These are phyloP conservation scores for Calocybe gangraenosa DNA, from an alignment of 768 basidiomycete genomes.

Conservation along the genomic window DNA sequence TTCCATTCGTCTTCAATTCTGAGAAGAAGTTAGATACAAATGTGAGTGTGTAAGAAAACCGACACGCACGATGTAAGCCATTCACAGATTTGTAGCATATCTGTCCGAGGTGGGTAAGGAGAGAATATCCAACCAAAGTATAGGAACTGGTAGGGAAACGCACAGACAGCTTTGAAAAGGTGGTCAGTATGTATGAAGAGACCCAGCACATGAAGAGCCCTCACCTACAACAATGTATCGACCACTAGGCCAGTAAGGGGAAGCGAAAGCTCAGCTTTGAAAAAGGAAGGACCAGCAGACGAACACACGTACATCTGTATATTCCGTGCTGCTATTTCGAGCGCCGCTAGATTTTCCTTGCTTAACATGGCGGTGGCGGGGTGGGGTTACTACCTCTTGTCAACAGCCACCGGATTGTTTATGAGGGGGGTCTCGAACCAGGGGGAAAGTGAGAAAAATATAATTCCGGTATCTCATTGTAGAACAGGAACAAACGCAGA, in stretches of 20 bases:
- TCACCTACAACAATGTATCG: background rate
- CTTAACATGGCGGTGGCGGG: background rate
- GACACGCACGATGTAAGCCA: slow-evolving; percentile 20
- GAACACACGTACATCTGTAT: background rate
- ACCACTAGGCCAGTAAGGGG: background rate
- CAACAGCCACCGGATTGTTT: no score
- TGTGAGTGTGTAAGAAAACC: background rate
- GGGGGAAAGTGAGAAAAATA: no score
- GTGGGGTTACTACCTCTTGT: background rate
- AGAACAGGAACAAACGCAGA: no score
- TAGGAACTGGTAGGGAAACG: no score
- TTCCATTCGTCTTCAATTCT: slow-evolving; percentile 20
- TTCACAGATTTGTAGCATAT: slow-evolving; percentile 21
- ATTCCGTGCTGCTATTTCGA: background rate
- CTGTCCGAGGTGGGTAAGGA: no score
- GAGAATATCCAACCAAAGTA: no score
- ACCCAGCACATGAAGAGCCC: background rate
- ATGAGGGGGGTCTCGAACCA: no score
- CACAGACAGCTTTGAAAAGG: slow-evolving; percentile 3
- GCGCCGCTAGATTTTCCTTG: background rate
- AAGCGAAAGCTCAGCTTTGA: background rate
- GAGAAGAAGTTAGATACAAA: slow-evolving; percentile 1
- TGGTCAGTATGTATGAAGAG: background rate
- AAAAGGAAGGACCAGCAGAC: background rate
- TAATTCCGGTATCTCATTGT: no score